phyloP scores from a whole-genome alignment of 108 stramenopile species.

The Skeletonema costatum region DNA sequence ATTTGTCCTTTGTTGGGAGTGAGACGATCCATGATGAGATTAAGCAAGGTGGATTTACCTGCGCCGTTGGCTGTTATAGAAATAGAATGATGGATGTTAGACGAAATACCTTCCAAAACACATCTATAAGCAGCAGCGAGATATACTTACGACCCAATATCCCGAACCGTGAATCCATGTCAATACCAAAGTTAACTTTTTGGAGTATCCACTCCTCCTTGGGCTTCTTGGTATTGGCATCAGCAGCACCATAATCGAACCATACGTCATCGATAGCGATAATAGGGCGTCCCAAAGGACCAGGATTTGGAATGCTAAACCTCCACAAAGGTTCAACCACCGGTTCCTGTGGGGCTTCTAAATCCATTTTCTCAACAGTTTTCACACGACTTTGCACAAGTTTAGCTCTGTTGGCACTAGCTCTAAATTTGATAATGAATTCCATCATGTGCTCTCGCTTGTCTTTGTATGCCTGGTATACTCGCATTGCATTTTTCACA shows the following conservation, averaged over 20 bases:
- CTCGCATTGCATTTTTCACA: conserved; percentile 82
- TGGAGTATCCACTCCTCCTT: conserved; percentile 82
- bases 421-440: conserved; percentile 96
- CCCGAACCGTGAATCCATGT: conserved; percentile 84
- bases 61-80: conserved; percentile 63
- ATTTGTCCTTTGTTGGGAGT: conserved; percentile 79
- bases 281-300: conserved; percentile 90
- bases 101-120: too few relatives aligned
- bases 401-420: conserved; percentile 94
- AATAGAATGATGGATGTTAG: too few relatives aligned
- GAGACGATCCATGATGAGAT: conserved; percentile 91
- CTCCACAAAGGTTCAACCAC: conserved; percentile 77
- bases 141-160: conserved; percentile 61
- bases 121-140: too few relatives aligned
- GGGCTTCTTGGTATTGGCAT: conserved; percentile 49
- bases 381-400: conserved; percentile 98
- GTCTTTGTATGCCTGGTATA: conserved; percentile 91
- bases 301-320: conserved; percentile 92
- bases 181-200: conserved; percentile 95
- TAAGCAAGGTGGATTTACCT: conserved; percentile 85
- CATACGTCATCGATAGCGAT: conserved; percentile 95
- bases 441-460: conserved; percentile 99
- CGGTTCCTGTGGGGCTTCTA: conserved; percentile 87
- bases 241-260: conserved; percentile 89
- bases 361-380: conserved; percentile 94